phyloP scores from a whole-genome alignment of 2,329 filamentous ascomycete genomes.

The Alternaria angustiovoidea region DNA sequence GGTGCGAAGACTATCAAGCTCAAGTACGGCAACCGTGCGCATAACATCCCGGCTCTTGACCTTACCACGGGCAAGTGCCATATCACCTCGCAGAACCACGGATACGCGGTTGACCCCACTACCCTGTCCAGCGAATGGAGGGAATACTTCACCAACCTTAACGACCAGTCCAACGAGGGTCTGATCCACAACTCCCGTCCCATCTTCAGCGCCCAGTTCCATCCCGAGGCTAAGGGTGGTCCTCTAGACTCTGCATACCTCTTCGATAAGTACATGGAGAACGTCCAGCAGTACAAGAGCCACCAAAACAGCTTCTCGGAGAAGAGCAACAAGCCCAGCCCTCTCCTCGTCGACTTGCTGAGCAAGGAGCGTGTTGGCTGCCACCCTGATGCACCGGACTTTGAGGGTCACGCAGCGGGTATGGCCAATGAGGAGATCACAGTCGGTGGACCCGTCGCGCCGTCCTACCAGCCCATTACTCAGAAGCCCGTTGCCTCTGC shows the following conservation, averaged over 20 bases:
- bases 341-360: conserved; percentile 87
- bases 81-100: conserved; percentile 98
- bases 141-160: conserved; percentile 98
- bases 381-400: conserved; percentile 51
- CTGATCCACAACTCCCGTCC: conserved; percentile 96
- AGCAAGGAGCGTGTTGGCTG: conserved; percentile 96
- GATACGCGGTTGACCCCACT: conserved; percentile 88
- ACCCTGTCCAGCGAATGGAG: conserved; percentile 89
- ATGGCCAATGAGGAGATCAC: conserved; percentile 39
- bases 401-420: conserved; percentile 40
- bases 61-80: conserved; percentile 96
- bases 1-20: conserved; percentile 94
- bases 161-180: conserved; percentile 96
- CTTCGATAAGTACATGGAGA: conserved; percentile 95
- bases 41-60: conserved; percentile 97
- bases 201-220: conserved; percentile 99
- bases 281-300: conserved; percentile 87
- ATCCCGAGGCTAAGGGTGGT: conserved; percentile 96
- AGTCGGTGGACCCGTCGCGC: conserved; percentile 39
- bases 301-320: conserved; percentile 75
- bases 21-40: conserved; percentile 98
- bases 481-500: conserved; percentile 42
- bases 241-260: conserved; percentile 95
- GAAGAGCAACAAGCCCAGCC: conserved; percentile 86
- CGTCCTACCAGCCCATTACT: conserved; percentile 44